phyloP scores from a whole-genome alignment of 139 green algal genomes.

The Coelastrella sp. region DNA sequence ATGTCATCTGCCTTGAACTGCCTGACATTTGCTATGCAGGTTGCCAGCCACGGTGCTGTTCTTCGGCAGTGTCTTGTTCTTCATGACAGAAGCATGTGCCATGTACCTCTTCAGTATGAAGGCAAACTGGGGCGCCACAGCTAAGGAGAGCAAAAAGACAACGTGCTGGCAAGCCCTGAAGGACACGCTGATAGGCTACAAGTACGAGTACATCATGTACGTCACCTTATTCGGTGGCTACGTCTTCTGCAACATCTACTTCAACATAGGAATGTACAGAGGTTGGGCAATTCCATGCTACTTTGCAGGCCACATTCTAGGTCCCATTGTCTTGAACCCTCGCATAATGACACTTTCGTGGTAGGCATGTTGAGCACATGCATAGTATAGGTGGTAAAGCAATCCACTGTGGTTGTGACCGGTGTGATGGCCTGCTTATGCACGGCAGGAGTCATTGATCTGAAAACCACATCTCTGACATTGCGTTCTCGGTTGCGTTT shows the following conservation, averaged over 20 bases:
- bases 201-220: background rate
- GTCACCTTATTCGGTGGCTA: background rate
- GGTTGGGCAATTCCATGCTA: background rate
- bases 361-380: no score
- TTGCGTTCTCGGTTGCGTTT: no score
- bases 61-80: slow-evolving; percentile 32
- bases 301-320: background rate
- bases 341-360: background rate
- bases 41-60: background rate
- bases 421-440: no score
- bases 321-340: background rate
- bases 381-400: no score
- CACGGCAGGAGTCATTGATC: no score
- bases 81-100: slow-evolving; percentile 5
- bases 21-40: slow-evolving; percentile 13
- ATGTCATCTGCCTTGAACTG: no score
- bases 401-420: no score
- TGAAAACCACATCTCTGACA: no score
- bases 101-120: slow-evolving; percentile 37
- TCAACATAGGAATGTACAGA: background rate
- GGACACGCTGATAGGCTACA: background rate
- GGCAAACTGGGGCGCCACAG: slow-evolving; percentile 17
- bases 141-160: background rate
- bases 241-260: background rate
- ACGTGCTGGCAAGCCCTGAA: background rate